phyloP scores from a whole-genome alignment of 176 grass and related monocot species.

The Urochloa ruziziensis region DNA sequence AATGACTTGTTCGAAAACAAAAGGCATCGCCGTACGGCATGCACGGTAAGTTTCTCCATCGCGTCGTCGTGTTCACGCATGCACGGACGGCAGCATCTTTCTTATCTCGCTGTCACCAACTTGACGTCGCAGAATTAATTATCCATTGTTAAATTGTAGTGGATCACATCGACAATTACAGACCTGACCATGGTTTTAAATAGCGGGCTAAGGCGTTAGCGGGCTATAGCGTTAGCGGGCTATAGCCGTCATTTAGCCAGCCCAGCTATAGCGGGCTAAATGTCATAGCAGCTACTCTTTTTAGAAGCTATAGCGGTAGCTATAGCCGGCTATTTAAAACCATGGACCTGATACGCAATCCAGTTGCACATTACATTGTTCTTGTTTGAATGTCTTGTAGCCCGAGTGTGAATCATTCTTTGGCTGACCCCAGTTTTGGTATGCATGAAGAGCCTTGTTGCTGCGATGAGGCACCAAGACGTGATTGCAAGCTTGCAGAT shows the following conservation, averaged over 20 bases:
- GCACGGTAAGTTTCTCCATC: background rate
- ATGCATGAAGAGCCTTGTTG: background rate
- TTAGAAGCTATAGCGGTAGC: too few relatives aligned
- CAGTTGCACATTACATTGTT: background rate
- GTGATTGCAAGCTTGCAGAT: background rate
- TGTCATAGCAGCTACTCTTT: too few relatives aligned
- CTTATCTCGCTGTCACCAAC: conserved; percentile 10
- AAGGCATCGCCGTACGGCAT: background rate
- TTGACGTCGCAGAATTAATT: background rate
- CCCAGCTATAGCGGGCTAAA: too few relatives aligned
- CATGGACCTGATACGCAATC: too few relatives aligned
- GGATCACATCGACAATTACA: too few relatives aligned
- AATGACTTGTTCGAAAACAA: background rate
- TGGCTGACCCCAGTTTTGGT: background rate
- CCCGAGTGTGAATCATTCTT: background rate
- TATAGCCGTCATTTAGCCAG: too few relatives aligned
- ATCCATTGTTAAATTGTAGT: background rate
- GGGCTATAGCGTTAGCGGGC: too few relatives aligned
- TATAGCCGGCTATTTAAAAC: too few relatives aligned
- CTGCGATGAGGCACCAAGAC: background rate
- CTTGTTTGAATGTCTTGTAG: background rate
- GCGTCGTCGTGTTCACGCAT: too few relatives aligned
- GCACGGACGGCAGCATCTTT: conserved; percentile 6
- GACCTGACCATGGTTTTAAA: too few relatives aligned
- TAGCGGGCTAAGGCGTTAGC: too few relatives aligned